Evolutionary conservation across 495 filamentous ascomycete species (phyloP), one percentile per base, ranked within the genome.

Genomic region (Neurospora sp.): DNA sequence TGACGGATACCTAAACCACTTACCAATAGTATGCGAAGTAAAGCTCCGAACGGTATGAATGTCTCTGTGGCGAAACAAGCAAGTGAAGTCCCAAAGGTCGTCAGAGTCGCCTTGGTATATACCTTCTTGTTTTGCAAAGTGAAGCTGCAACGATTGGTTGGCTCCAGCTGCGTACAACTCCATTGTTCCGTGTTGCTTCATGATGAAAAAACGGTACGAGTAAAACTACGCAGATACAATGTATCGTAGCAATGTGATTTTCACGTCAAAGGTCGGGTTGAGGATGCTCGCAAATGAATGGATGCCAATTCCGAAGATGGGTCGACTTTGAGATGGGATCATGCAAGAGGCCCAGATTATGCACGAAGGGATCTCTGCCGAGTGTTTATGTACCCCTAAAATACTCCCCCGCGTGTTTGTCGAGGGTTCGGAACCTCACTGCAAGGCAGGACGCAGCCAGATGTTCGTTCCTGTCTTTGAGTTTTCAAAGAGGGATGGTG

Each of bases 71-170:
- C 74, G 74, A 59, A 86, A 74, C 35, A 85, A 72, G 71, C 76
- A 76, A 72, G 76, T 80, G 71, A 85, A 86, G 7, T 74, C 69
- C 38, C n/a, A 38, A 42, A 86, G 69, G 75, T 87, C 85, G 23
- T 83, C 78, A 39, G 80, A 79, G 39, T 86, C 83, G 5, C 72
- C 23, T 73, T 23, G 11, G 14, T 72, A 18, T 35, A n/a, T 41
- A 8, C 69, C 39, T 14, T 76, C 70, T 27, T 71, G 4, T 1
- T 70, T 35, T 1, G 70, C 69, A 70, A 86, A 85, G 4, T 77
- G 71, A 69, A 88, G 79, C 74, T 88, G 85, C 48, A 77, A 76
- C 83, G 83, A 88, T 59, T 84, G 83, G 75, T 89, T 89, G 78
- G 84, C 83, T 54, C 87, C 87, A n/a, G 83, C 72, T 70, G 82